Percentiles rank a stretch among this genome's conserved stretches.
These are phyloP conservation scores for Rhododendron griersonianum DNA, from an alignment of 148 eudicot genomes.

Conservation along the genomic window DNA sequence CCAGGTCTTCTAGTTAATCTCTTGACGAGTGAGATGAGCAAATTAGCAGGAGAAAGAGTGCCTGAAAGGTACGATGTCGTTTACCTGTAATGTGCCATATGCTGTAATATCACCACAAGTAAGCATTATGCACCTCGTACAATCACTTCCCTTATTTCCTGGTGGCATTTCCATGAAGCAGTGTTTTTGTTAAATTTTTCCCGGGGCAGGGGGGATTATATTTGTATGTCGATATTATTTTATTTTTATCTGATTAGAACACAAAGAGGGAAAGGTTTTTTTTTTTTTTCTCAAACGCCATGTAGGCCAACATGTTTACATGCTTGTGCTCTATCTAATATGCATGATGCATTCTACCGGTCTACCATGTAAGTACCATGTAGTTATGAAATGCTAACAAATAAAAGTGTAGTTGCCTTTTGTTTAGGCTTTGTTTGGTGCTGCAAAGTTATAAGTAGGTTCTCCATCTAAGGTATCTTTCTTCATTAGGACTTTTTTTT, in stretches of 20 bases:
- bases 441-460: background rate
- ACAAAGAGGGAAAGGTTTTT: background rate
- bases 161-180: background rate
- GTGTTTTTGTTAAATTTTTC: too few species aligned
- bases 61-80: constrained; percentile 68
- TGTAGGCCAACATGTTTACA: background rate
- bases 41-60: constrained; percentile 49
- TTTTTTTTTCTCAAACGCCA: background rate
- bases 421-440: background rate
- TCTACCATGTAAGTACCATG: background rate
- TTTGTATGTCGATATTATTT: background rate
- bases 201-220: too few species aligned
- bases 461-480: background rate
- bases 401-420: background rate
- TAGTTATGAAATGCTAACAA: background rate
- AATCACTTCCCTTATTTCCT: background rate
- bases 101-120: background rate
- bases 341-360: background rate
- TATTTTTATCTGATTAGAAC: background rate
- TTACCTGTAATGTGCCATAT: background rate
- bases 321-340: background rate
- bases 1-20: constrained; percentile 62
- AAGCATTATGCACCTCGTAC: background rate
- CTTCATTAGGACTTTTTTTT: background rate
- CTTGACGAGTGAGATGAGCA: constrained; percentile 66